Base-by-base conservation (phyloP, 169 alveolate species). In the Eimeria necatrix region DNA sequence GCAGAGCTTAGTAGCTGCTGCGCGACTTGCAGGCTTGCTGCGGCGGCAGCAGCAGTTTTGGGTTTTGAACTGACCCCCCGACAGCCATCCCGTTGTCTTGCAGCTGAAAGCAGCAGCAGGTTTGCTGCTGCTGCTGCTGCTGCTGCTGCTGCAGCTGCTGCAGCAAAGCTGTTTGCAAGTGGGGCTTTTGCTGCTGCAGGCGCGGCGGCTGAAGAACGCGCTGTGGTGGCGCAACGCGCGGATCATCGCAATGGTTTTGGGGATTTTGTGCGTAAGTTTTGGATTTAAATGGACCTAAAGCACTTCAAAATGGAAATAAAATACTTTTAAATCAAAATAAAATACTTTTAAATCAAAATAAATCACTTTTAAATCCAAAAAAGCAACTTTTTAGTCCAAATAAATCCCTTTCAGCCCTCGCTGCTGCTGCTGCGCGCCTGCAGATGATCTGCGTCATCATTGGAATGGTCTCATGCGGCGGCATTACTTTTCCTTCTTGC, bases 381-480 rank as follows among this genome's bases (percentile, higher is more conserved):
- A 32, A 32, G 2, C 0, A 0, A 32, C 41, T 32, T 32, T 32
- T 32, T 0, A 14, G 2, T 56, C 68, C 68, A 14, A 1, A 1
- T 2, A 10, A 56, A 56, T 16, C 46, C 12, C 4, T 68, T n/a
- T 3, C 12, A n/a, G 78, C 22, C 2, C 20, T 56, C 0, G 68
- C 22, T 10, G 12, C 20, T 56, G 68, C 2, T 2, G 68, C 41
- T 32, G 41, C 41, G 41, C 41, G 0, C 41, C 3, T 32, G n/a
- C 89, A 90, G 94, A 16, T 52, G 83, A 49, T 90, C 70, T 83
- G 80, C 14, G 51, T 74, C 4, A 90, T 90, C 20, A 53, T 90
- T 61, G 94, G 94, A 64, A 90, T 90, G 94, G 26, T 90, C 3
- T 90, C 94, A 26, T 90, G 94, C 61, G 94, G 94, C 46, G 94